phyloP scores from a whole-genome alignment of 1,139 yeast genomes.

The Zhuliangozyma blackwelliae region DNA sequence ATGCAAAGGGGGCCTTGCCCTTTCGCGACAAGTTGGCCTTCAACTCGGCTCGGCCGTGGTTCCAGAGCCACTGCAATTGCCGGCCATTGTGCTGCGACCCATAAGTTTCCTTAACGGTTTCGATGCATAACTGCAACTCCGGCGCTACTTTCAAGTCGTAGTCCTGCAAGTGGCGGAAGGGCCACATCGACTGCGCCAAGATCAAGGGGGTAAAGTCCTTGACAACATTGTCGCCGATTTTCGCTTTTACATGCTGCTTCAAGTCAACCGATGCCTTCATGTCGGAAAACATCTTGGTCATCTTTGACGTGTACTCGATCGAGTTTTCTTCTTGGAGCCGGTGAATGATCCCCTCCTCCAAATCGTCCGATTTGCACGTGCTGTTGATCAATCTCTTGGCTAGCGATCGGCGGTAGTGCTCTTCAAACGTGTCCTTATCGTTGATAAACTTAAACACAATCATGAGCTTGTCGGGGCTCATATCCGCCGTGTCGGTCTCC shows the following conservation, averaged over 20 bases:
- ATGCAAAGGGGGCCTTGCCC: conserved; percentile 77
- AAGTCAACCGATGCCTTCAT: conserved; percentile 83
- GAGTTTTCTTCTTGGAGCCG: conserved; percentile 88
- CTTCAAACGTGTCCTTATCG: conserved; percentile 94
- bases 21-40: conserved; percentile 82
- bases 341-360: conserved; percentile 84
- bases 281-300: conserved; percentile 95
- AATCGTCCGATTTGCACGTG: conserved; percentile 75
- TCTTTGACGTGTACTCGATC: conserved; percentile 86
- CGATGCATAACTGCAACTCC: conserved; percentile 61
- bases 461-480: conserved; percentile 84
- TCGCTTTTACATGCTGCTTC: conserved; percentile 60
- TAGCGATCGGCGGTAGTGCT: conserved; percentile 81
- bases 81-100: conserved; percentile 79
- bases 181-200: conserved; percentile 91
- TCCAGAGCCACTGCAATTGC: conserved; percentile 94
- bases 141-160: conserved; percentile 40
- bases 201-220: conserved; percentile 73
- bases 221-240: conserved; percentile 34
- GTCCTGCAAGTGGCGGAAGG: conserved; percentile 49
- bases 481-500: conserved; percentile 63
- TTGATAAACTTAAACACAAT: conserved; percentile 81
- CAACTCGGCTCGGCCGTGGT: conserved; percentile 87
- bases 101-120: conserved; percentile 66
- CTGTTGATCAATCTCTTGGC: conserved; percentile 87